Base-by-base conservation (phyloP, 345 rosid species). In the Clausena lansium region DNA sequence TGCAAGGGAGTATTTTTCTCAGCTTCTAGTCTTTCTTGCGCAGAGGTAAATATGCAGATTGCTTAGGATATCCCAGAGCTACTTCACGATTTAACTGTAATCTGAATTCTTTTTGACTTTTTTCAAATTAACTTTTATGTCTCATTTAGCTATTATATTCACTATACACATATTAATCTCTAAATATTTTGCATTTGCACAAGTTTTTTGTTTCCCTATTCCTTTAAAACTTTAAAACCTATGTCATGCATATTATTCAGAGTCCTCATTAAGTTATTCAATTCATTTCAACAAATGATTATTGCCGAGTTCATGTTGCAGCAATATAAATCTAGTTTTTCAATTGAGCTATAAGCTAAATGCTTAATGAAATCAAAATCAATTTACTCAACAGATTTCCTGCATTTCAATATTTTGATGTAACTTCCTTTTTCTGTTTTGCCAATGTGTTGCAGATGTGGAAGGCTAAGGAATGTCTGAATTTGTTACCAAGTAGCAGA, bases 381-480 rank as follows among this genome's bases (percentile, higher is more conserved):
- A 27, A 45, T 38, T 73, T 30, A n/a, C 24, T 22, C 35, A 24
- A 25, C 22, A 41, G 13, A 28, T 75, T 41, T 70, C 2, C 14
- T 70, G 57, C 64, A 63, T 14, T 33, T 30, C 52, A 15, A 20
- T 61, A 13, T 67, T 61, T 19, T 25, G 32, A 5, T 52, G 24
- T 66, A 72, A 33, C 57, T 35, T 75, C 9, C 77, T 64, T 76
- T 67, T 47, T 71, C 60, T 57, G 74, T 61, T 84, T 58, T 36
- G 82, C 63, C 66, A 69, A 81, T 82, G 73, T 66, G 68, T 78
- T 74, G 78, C 90, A 94, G 99, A 94, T 96, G 72, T 94, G 97
- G 99, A 94, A 85, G 88, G 99, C 99, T 32, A 96, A 89, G 88
- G 99, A 94, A 83, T 96, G 98, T 84, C 86, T 96, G 66, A 89